Evolutionary conservation across 2,329 filamentous ascomycete species (phyloP).

Genomic region (Incumbomyces lentus): DNA sequence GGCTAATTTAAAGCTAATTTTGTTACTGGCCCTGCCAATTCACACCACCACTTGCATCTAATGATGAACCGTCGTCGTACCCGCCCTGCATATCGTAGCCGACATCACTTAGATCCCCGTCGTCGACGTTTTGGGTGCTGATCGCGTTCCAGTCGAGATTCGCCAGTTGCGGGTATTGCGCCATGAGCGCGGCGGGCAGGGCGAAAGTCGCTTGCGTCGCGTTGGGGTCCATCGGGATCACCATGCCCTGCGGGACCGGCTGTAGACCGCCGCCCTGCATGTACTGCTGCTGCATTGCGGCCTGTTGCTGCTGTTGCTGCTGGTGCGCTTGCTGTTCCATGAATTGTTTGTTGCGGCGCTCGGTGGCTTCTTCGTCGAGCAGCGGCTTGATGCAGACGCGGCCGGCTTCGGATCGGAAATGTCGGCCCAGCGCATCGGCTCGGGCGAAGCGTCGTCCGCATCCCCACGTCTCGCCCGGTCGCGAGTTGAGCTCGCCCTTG

Average conservation of each 20-base stretch:
- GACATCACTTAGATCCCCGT: slow-evolving; percentile 48
- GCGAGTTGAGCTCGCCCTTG: slow-evolving; percentile 67
- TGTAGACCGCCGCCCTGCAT: slow-evolving; percentile 34
- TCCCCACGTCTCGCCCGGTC: slow-evolving; percentile 70
- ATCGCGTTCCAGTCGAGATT: slow-evolving; percentile 77
- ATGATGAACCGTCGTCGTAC: slow-evolving; percentile 1
- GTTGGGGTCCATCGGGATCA: slow-evolving; percentile 48
- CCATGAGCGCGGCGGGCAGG: slow-evolving; percentile 77
- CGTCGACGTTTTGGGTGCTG: slow-evolving; percentile 46
- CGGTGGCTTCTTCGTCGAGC: slow-evolving; percentile 82
- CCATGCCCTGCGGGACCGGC: slow-evolving; percentile 47
- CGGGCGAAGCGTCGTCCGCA: slow-evolving; percentile 88
- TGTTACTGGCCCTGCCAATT: slow-evolving; percentile 6
- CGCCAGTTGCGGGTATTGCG: slow-evolving; percentile 88
- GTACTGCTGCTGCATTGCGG: slow-evolving; percentile 49
- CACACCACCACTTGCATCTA: background rate
- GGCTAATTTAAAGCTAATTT: no score
- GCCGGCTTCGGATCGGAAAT: slow-evolving; percentile 92
- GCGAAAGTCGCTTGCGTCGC: slow-evolving; percentile 52
- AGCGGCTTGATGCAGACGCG: slow-evolving; percentile 96
- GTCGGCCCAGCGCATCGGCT: slow-evolving; percentile 84
- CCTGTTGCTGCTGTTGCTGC: slow-evolving; percentile 46
- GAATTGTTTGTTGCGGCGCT: slow-evolving; percentile 64
- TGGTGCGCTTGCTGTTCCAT: slow-evolving; percentile 56
- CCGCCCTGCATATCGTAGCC: slow-evolving; percentile 30